Conservation (phyloP, 2,329 filamentous ascomycete genomes). For the Neonectria coccinea region DNA sequence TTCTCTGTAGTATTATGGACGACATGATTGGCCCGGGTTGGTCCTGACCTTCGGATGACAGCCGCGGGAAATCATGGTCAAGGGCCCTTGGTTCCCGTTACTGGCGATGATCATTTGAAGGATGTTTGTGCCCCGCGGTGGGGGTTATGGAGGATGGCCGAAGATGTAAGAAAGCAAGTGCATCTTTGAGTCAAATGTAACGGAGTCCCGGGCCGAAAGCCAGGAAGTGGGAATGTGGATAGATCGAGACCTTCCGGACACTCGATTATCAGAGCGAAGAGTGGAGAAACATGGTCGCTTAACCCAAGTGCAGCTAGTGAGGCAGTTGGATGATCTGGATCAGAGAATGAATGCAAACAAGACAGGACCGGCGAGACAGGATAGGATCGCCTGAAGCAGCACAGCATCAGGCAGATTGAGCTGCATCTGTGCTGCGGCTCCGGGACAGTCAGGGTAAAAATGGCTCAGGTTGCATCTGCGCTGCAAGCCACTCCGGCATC, state of each 20-base stretch:
- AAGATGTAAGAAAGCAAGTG: too few species aligned
- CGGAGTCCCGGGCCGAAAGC: constrained; percentile 2
- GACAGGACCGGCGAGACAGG: background rate
- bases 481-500: constrained; percentile 36
- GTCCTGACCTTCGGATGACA: constrained; percentile 28
- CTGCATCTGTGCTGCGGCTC: constrained; percentile 17
- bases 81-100: constrained; percentile 26
- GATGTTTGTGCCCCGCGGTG: constrained; percentile 38
- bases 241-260: background rate
- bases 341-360: background rate
- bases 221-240: background rate
- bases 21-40: constrained; percentile 37
- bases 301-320: constrained; percentile 1
- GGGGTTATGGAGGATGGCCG: constrained; percentile 33
- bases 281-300: constrained; percentile 1
- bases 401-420: background rate
- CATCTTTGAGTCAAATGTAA: background rate
- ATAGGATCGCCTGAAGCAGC: background rate
- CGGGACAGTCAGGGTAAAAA: constrained; percentile 30
- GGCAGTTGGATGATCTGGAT: background rate
- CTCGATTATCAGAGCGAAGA: background rate
- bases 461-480: constrained; percentile 36
- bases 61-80: constrained; percentile 16
- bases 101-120: constrained; percentile 29
- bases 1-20: constrained; percentile 34